Evolutionary conservation across 805 yeast species (phyloP).

Genomic region (Torulaspora microellipsoides): DNA sequence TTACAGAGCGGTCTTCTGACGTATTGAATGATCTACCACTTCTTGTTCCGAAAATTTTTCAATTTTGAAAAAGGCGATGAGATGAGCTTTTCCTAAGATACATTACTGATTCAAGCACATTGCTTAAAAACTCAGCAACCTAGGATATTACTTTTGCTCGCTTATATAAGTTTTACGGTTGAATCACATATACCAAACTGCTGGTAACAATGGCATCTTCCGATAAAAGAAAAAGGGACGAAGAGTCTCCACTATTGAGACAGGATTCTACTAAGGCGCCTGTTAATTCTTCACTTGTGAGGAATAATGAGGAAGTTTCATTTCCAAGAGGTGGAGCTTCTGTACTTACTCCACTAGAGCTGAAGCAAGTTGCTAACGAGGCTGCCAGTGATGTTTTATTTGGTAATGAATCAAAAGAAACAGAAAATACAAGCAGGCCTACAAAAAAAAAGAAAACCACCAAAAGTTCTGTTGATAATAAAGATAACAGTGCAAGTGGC

Average conservation of each 20-base stretch:
- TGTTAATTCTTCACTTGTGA: slow-evolving; percentile 34
- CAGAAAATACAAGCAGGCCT: slow-evolving; percentile 25
- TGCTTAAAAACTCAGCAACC: background rate
- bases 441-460: slow-evolving; percentile 41
- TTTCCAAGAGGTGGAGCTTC: slow-evolving; percentile 97
- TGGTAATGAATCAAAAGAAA: slow-evolving; percentile 33
- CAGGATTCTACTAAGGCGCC: slow-evolving; percentile 40
- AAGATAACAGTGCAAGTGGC: slow-evolving; percentile 20
- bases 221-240: slow-evolving; percentile 48
- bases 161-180: background rate
- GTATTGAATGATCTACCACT: slow-evolving; percentile 4
- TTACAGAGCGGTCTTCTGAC: background rate
- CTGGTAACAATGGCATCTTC: slow-evolving; percentile 12
- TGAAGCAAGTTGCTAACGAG: slow-evolving; percentile 87
- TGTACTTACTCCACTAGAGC: slow-evolving; percentile 81
- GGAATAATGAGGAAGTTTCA: slow-evolving; percentile 37
- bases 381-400: slow-evolving; percentile 85
- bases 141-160: background rate
- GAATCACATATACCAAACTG: too few relatives aligned
- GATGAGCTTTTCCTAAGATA: slow-evolving; percentile 11
- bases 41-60: slow-evolving; percentile 11
- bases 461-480: slow-evolving; percentile 16
- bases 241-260: slow-evolving; percentile 40
- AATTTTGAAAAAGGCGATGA: slow-evolving; percentile 16
- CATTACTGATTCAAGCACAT: background rate